Evolutionary conservation across 2,329 filamentous ascomycete genomes (phyloP).

Genomic region (Colletotrichum paranaense): DNA sequence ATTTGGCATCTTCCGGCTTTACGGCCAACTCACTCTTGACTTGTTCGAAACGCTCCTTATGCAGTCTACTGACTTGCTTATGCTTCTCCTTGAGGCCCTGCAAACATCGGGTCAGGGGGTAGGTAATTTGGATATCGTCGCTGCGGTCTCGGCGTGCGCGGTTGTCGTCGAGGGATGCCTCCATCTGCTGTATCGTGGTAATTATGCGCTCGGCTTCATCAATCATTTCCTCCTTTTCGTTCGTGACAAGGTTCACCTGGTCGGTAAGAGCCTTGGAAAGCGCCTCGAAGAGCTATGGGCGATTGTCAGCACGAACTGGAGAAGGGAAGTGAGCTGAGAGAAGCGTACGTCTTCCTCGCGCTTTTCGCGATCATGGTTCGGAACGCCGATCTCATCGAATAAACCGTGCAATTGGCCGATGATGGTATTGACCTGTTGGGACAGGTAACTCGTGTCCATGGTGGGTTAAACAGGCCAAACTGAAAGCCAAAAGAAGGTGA

Average conservation of each 20-base stretch:
- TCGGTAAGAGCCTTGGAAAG: conserved; percentile 92
- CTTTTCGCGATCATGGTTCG: conserved; percentile 88
- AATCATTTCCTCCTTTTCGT: conserved; percentile 90
- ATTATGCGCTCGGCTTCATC: conserved; percentile 90
- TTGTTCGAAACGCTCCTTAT: conserved; percentile 93
- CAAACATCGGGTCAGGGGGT: conserved; percentile 84
- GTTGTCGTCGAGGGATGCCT: conserved; percentile 84
- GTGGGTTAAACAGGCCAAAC: conserved; percentile 10
- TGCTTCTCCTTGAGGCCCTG: conserved; percentile 88
- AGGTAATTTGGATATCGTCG: conserved; percentile 80
- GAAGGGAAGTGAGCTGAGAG: neutral
- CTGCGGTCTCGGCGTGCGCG: conserved; percentile 73
- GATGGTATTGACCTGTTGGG: conserved; percentile 94
- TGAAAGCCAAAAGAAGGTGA: neutral
- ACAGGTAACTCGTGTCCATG: conserved; percentile 94
- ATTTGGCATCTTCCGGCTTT: neutral
- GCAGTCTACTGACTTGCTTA: conserved; percentile 79
- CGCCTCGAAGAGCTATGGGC: conserved; percentile 83
- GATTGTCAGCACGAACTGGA: conserved; percentile 3
- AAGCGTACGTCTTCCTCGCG: conserved; percentile 85
- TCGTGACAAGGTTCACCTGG: conserved; percentile 85
- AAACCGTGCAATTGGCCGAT: conserved; percentile 92
- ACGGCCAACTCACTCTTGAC: conserved; percentile 80
- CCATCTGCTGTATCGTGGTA: conserved; percentile 91
- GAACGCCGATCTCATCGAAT: conserved; percentile 98